phyloP scores from a whole-genome alignment of 306 rosid species.

The Medicago arabica region DNA sequence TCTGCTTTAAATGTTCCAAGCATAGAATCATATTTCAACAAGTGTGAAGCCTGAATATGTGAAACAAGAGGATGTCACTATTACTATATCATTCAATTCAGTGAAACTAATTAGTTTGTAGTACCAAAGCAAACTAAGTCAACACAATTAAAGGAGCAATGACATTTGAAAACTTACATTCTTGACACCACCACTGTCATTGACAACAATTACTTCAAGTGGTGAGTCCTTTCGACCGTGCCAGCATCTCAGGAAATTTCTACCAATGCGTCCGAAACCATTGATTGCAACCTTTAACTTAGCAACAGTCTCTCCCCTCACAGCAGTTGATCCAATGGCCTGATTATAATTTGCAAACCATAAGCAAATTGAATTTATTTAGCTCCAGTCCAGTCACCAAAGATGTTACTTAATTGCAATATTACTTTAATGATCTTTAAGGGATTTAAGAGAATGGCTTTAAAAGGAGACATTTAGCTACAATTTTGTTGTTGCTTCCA shows the following conservation, averaged over 20 bases:
- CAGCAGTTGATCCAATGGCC: constrained; percentile 64
- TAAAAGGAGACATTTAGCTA: constrained; percentile 6
- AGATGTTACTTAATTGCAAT: neutral
- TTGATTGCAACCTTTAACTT: constrained; percentile 97
- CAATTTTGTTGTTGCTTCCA: constrained; percentile 6
- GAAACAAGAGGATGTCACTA: constrained; percentile 19
- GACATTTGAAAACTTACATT: constrained; percentile 61
- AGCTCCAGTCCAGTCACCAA: constrained; percentile 2
- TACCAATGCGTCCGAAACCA: constrained; percentile 96
- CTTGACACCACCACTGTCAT: constrained; percentile 99
- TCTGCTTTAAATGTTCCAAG: constrained; percentile 94
- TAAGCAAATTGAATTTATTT: constrained; percentile 19
- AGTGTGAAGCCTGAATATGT: constrained; percentile 65
- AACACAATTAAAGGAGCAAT: constrained; percentile 10
- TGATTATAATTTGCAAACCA: constrained; percentile 40
- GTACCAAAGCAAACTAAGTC: constrained; percentile 29
- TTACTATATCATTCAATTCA: constrained; percentile 24
- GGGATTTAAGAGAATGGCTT: neutral
- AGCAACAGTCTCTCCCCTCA: constrained; percentile 84
- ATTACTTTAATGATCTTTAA: too few relatives aligned
- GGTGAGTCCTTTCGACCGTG: constrained; percentile 93
- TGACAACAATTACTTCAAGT: constrained; percentile 88
- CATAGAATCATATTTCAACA: constrained; percentile 94
- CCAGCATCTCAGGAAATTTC: constrained; percentile 99
- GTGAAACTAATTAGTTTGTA: neutral